These are phyloP conservation scores for Ormosia semicastrata DNA, from an alignment of 306 rosid genomes.

Conservation along the genomic window DNA sequence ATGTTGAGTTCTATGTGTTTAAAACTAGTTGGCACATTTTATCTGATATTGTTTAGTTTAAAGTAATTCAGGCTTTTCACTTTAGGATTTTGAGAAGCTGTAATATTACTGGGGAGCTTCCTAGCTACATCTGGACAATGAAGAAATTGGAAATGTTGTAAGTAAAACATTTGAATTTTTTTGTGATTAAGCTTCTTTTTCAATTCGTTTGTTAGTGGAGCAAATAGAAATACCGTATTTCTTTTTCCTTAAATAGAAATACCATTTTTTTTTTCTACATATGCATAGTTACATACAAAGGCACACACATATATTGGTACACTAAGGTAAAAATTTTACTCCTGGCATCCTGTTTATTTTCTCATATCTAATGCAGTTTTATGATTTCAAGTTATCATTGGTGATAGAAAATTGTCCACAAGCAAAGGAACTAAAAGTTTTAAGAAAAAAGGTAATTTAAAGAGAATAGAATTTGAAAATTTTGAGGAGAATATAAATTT, in stretches of 20 bases:
- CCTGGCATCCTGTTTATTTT: neutral
- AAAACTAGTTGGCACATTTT: neutral
- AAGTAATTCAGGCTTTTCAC: slow-evolving; percentile 27
- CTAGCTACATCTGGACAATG: slow-evolving; percentile 66
- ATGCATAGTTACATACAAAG: neutral
- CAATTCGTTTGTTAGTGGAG: neutral
- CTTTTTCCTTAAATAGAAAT: neutral
- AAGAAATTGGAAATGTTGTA: slow-evolving; percentile 52
- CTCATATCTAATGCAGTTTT: neutral
- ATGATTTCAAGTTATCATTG: neutral
- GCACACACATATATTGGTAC: neutral
- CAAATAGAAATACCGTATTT: neutral
- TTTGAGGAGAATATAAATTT: neutral
- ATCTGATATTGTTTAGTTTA: slow-evolving; percentile 27
- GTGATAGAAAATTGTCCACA: neutral
- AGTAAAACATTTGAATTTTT: slow-evolving; percentile 39
- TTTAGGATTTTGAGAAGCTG: slow-evolving; percentile 82
- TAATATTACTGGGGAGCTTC: slow-evolving; percentile 74
- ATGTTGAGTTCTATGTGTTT: slow-evolving; percentile 37
- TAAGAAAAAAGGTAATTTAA: neutral
- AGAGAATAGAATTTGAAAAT: neutral
- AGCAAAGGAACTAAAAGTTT: neutral
- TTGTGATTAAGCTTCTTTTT: neutral
- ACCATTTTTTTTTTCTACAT: neutral
- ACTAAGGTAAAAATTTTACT: neutral